Conservation (phyloP, 2,329 filamentous ascomycete species). For the Metarhizium anisopliae region DNA sequence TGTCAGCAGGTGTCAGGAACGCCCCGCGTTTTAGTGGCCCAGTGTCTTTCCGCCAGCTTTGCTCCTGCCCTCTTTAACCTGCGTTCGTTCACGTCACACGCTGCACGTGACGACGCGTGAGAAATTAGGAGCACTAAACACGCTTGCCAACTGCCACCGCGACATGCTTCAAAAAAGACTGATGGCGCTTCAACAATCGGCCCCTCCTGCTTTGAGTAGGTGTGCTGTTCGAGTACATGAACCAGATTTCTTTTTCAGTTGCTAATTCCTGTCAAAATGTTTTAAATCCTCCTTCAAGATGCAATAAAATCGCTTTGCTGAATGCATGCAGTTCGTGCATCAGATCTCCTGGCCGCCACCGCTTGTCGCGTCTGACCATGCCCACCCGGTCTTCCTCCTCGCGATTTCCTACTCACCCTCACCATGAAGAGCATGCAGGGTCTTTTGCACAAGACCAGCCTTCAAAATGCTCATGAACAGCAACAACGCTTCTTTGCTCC, state of each 20-base stretch:
- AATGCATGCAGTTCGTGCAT: background rate
- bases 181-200: background rate
- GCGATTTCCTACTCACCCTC: conserved; percentile 1
- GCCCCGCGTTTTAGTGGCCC: conserved; percentile 25
- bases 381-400: background rate
- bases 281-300: background rate
- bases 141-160: background rate
- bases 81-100: background rate
- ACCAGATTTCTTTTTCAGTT: background rate
- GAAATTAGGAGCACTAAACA: background rate
- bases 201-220: too few species aligned
- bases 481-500: conserved; percentile 28
- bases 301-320: background rate
- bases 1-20: conserved; percentile 23
- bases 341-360: background rate
- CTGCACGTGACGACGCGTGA: background rate
- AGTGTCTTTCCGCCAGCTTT: background rate
- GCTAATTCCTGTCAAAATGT: background rate
- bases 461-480: conserved; percentile 34
- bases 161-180: background rate
- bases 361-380: background rate
- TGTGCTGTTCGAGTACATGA: too few species aligned
- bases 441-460: conserved; percentile 40
- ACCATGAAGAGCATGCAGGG: conserved; percentile 32
- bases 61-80: background rate